Evolutionary conservation across 192 early-diverging fungal species (phyloP), one percentile per base, ranked within the genome.

Genomic region (Pilaira anomala): DNA sequence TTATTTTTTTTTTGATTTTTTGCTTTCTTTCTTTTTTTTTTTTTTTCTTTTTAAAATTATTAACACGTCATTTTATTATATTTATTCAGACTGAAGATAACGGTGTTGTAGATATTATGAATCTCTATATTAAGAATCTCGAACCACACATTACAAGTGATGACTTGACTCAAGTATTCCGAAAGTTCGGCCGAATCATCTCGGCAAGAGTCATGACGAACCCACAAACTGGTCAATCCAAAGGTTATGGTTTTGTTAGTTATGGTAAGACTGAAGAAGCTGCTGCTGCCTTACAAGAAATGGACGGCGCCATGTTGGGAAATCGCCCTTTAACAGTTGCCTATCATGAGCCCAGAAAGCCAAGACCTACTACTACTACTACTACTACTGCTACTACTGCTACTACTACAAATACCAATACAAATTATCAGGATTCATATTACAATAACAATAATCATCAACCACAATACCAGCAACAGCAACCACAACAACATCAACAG

Each of bases 111-210:
- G 78, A 80, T 56, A 61, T 68, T 39, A 65, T 90, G 63, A 97
- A 97, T 78, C 89, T 97, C 67, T 97, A 95, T 77, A 97, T 97
- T 80, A 97, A 97, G 81, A 97, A 97, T 86, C 79, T 97, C 54
- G 94, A 96, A 79, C 76, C 87, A 26, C 80, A 87, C 58, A 93
- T 96, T 65, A 93, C 93, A 80, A 93, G 91, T 80, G 87, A 91
- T 76, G 93, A 94, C 56, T 85, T 97, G 45, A 92, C 91, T 78
- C 89, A 93, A 68, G 88, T 88, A 41, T 97, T 97, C 73, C 77
- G 87, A 42, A 84, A 86, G 60, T 97, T 94, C 55, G 95, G 95
- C 52, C 80, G 80, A 65, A 95, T 97, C 57, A 80, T 96, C 24
- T 89, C 86, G 67, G 94, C 93, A 82, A 93, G 95, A 75, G 94